phyloP scores from a whole-genome alignment of 2,329 filamentous ascomycete species.

The Scedosporium minutisporum region DNA sequence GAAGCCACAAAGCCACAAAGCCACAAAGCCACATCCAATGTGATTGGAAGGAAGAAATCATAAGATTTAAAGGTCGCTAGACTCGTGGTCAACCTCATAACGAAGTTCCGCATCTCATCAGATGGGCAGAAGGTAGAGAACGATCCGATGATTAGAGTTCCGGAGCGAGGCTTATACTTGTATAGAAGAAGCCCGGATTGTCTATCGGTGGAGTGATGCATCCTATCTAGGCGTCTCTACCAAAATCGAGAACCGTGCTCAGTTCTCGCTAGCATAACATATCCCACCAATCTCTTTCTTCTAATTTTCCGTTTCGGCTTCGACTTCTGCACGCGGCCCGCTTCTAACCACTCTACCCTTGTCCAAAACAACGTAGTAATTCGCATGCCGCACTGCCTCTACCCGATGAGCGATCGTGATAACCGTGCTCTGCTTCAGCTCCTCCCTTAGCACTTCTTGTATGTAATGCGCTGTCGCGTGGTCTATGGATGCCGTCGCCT shows the following conservation, averaged over 20 bases:
- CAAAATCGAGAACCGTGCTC: not conserved
- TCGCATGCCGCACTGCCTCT: conserved; percentile 50
- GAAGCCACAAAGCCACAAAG: too few relatives aligned
- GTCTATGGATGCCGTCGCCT: conserved; percentile 56
- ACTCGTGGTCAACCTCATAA: too few relatives aligned
- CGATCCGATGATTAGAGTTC: too few relatives aligned
- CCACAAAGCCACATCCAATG: too few relatives aligned
- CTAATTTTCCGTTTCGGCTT: not conserved
- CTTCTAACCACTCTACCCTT: conserved; percentile 39
- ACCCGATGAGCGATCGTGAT: conserved; percentile 58
- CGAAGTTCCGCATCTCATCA: too few relatives aligned
- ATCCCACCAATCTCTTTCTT: not conserved
- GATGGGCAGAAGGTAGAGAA: too few relatives aligned
- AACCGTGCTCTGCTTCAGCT: conserved; percentile 47
- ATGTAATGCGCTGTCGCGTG: conserved; percentile 47
- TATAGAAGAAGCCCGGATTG: too few relatives aligned
- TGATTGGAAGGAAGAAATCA: too few relatives aligned
- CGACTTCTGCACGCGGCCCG: conserved; percentile 24
- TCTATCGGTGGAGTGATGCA: too few relatives aligned
- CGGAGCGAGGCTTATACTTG: too few relatives aligned
- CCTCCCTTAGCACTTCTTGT: conserved; percentile 45
- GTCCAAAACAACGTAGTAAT: conserved; percentile 45
- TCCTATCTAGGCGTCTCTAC: too few relatives aligned
- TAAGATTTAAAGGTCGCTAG: too few relatives aligned
- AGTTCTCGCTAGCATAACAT: not conserved